Base-by-base conservation (phyloP, 176 grass and related monocot genomes). In the Aegilops umbellulata region DNA sequence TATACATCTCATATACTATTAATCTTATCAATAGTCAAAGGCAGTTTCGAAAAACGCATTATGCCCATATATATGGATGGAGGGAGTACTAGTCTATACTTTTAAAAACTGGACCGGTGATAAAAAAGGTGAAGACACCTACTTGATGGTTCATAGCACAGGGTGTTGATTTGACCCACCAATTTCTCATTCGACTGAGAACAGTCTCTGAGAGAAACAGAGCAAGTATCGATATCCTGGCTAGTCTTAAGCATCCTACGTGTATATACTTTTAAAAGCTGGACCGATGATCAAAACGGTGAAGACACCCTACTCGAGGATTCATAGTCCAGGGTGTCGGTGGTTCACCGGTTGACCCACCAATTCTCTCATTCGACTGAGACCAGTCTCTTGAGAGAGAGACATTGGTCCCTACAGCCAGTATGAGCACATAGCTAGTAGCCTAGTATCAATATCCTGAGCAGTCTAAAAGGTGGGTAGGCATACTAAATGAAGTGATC, bases 401-500 rank as follows among this genome's bases (percentile, higher is more conserved):
- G 26, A 31, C 12, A 17, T 32, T 27, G 12, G 26, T 14, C 23
- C 76, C 42, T 8, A 25, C 6, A 3, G 24, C 8, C 39, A 29
- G 22, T 51, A 26, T 32, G 16, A 65, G 36, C 23, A 62, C 20
- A 30, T 17, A 67, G 39, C 10, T 11, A 42, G 9, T 41, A 41
- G 38, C 49, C 12, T 63, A 16, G 20, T 47, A 46, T 81, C 58
- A 23, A 60, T 8, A 82, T 85, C 66, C 69, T 81, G 60, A 47
- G 3, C 12, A 79, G 10, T 57, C 47, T 65, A 44, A 20, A 1
- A 25, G 61, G 23, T 22, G 25, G 30, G 4, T 65, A 53, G 23
- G 22, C 10, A 81, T 80, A 74, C 61, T 71, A 49, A 82, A 47
- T 79, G 16, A 68, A 53, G 73, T 68, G 22, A 66, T 41, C 73